Conservation (phyloP, 1,284 basidiomycete species). For the Ustilago nuda region DNA sequence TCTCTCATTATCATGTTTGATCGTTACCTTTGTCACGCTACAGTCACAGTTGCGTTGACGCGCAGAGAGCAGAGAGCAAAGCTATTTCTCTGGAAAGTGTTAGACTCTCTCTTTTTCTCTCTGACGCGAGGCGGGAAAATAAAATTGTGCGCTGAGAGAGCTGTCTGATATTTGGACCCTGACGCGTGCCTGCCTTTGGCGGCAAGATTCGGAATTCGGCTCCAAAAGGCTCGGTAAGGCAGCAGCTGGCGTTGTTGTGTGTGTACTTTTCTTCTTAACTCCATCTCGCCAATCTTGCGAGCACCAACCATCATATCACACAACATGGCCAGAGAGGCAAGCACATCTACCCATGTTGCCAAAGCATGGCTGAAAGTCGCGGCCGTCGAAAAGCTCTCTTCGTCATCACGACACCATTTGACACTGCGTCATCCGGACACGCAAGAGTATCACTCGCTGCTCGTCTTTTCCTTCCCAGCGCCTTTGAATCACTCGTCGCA, state of each 20-base stretch:
- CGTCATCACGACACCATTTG: constrained; percentile 59
- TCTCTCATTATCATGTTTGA: no score
- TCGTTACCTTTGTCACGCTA: no score
- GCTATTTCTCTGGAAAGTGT: neutral
- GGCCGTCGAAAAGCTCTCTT: constrained; percentile 26
- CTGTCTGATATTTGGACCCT: neutral
- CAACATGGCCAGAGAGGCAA: neutral
- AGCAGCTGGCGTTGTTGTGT: neutral
- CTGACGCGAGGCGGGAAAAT: neutral
- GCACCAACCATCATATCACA: neutral
- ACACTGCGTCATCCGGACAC: constrained; percentile 53
- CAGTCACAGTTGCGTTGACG: constrained; percentile 10
- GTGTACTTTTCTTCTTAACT: neutral
- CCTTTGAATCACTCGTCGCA: constrained; percentile 1
- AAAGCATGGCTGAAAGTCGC: constrained; percentile 33
- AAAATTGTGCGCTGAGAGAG: neutral
- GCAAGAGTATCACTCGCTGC: constrained; percentile 58
- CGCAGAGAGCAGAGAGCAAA: neutral
- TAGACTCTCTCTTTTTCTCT: neutral
- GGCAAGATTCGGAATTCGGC: constrained; percentile 7
- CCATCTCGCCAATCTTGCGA: neutral
- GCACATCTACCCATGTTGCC: constrained; percentile 9
- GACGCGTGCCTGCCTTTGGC: neutral
- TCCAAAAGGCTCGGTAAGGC: neutral
- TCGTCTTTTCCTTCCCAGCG: constrained; percentile 58